Percentiles rank a stretch among this genome's conserved stretches.
Evolutionary conservation across 2,329 filamentous ascomycete genomes (phyloP).

Genomic region (Allantophomopsis lycopodina): DNA sequence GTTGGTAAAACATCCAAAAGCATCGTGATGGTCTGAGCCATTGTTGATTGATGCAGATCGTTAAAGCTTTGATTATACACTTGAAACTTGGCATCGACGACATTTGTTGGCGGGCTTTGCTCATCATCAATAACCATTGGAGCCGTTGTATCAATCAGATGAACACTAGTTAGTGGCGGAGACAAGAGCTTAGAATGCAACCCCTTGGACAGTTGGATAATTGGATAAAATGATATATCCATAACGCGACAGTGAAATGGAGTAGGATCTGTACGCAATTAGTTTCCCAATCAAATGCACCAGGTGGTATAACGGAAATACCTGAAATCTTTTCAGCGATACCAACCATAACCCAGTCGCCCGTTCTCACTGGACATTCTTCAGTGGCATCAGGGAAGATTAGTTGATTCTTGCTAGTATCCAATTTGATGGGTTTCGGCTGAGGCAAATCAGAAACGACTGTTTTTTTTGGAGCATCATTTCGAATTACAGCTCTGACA

Average conservation of each 20-base stretch:
- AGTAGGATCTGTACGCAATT: neutral
- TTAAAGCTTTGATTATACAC: conserved; percentile 45
- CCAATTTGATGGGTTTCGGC: conserved; percentile 6
- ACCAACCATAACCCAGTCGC: too few relatives aligned
- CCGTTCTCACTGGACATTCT: too few relatives aligned
- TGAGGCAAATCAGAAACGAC: neutral
- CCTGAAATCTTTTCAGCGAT: too few relatives aligned
- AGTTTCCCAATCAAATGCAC: neutral
- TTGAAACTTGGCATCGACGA: conserved; percentile 10
- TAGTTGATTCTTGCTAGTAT: conserved; percentile 8
- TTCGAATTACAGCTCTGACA: neutral
- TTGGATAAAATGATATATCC: conserved; percentile 12
- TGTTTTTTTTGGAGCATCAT: neutral
- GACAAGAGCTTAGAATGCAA: too few relatives aligned
- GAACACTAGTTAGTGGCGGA: too few relatives aligned
- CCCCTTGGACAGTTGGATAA: conserved; percentile 9
- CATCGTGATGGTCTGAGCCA: conserved; percentile 33
- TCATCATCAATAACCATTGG: neutral
- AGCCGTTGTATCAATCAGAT: too few relatives aligned
- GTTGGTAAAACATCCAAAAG: conserved; percentile 46
- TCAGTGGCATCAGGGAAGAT: conserved; percentile 4
- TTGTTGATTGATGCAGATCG: conserved; percentile 27
- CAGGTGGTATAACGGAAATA: too few relatives aligned
- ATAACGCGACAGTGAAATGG: conserved; percentile 12
- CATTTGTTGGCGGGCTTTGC: conserved; percentile 6